phyloP scores from a whole-genome alignment of 768 basidiomycete species.

The Trametes sanguinea region DNA sequence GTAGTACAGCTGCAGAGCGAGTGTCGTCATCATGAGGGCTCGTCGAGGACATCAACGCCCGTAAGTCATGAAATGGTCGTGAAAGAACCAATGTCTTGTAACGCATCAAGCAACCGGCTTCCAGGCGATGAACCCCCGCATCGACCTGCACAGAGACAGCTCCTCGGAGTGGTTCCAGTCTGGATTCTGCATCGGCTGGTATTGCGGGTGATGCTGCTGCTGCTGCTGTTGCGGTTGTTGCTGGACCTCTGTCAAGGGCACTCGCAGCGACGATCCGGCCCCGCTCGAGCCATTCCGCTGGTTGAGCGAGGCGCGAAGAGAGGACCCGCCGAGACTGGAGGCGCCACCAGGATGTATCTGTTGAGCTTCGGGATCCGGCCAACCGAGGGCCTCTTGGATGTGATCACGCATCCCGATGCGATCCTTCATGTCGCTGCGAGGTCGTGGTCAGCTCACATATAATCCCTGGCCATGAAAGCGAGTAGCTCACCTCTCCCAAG shows the following conservation, averaged over 20 bases:
- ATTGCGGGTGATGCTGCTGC: not conserved
- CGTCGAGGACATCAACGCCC: too few species aligned
- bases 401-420: conserved; percentile 61
- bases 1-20: not conserved
- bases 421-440: conserved; percentile 70
- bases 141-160: conserved; percentile 29
- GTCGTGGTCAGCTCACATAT: not conserved
- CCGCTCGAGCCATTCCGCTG: not conserved
- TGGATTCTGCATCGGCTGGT: conserved; percentile 12
- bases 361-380: conserved; percentile 46
- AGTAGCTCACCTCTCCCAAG: conserved; percentile 65
- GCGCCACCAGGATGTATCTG: not conserved
- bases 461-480: conserved; percentile 4
- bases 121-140: conserved; percentile 58
- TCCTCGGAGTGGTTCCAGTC: conserved; percentile 24
- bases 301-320: not conserved
- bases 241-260: not conserved
- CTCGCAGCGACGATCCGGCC: not conserved
- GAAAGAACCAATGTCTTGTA: not conserved
- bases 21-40: too few species aligned
- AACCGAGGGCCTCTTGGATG: conserved; percentile 48
- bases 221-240: not conserved
- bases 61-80: not conserved
- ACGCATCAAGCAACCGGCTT: conserved; percentile 32
- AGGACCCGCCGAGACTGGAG: not conserved